These are phyloP conservation scores for Diplotaxis tenuifolia DNA, from an alignment of 345 rosid genomes.

Conservation along the genomic window DNA sequence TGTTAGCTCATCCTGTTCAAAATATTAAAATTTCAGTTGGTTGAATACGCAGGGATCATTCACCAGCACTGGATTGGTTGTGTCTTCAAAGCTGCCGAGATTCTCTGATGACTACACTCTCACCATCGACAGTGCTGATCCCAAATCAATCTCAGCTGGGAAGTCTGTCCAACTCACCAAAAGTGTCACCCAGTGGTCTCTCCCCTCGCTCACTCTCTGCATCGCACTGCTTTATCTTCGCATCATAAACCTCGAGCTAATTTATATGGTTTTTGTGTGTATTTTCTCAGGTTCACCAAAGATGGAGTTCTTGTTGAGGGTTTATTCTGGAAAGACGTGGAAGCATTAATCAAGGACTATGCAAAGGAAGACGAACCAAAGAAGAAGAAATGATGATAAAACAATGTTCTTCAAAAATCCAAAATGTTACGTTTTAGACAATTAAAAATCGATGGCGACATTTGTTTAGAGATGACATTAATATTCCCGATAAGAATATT, in stretches of 20 bases:
- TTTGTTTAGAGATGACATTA: not conserved
- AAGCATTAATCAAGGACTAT: slow-evolving; percentile 57
- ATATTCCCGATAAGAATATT: slow-evolving; percentile 9
- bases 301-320: slow-evolving; percentile 93
- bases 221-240: not conserved
- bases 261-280: not conserved
- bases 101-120: slow-evolving; percentile 87
- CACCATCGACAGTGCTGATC: slow-evolving; percentile 81
- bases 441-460: slow-evolving; percentile 15
- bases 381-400: slow-evolving; percentile 62
- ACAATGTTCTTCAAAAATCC: not conserved
- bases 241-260: not conserved
- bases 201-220: slow-evolving; percentile 38
- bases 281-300: slow-evolving; percentile 77
- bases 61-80: slow-evolving; percentile 85
- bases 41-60: slow-evolving; percentile 64
- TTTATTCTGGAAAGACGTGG: slow-evolving; percentile 89
- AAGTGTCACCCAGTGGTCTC: slow-evolving; percentile 83
- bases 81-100: slow-evolving; percentile 89
- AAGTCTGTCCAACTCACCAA: slow-evolving; percentile 74
- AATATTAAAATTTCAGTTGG: not conserved
- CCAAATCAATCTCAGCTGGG: slow-evolving; percentile 85
- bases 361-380: slow-evolving; percentile 75
- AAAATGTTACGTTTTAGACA: slow-evolving; percentile 14
- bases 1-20: not conserved